Evolutionary conservation across 1,139 yeast species (phyloP), one percentile per base, ranked within the genome.

Genomic region (Arxiozyma heterogenica): DNA sequence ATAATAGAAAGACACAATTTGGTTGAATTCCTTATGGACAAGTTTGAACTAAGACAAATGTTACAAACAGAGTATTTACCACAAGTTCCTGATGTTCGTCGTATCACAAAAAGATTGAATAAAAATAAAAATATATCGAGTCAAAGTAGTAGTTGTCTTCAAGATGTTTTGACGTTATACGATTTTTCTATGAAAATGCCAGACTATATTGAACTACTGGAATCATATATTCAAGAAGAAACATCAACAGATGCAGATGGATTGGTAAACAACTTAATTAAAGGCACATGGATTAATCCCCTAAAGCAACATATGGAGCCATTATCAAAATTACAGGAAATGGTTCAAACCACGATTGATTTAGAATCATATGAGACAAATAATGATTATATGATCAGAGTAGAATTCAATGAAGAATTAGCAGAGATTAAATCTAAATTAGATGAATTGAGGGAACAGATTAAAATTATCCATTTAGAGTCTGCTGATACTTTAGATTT

Each of bases 291-390:
- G 86, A 67, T 81, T 2, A 68, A 68, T 0, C 89, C 88, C 1
- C 67, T 91, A 21, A 66, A 71, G 38, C 75, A 75, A 20, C 72
- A 76, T 55, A 72, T 77, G 43, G 68, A 67, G 1, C 79, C 84
- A 1, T 75, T 93, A 55, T 68, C 73, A 25, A 90, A 87, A 60
- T 79, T 86, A 52, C 86, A 86, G 65, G 96, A 90, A 63, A 76
- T 94, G 64, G 90, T 93, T 9, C 97, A 93, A 68, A 86, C 95
- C 1, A 91, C 98, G 0, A 84, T 94, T 23, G 98, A 93, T 66
- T 74, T 93, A 49, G 81, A 84, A 34, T 91, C 95, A 1, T 76
- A 90, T 54, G 90, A 86, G 51, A 59, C 59, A 42, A 73, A 78
- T 51, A 85, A 86, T 55, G 93, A 91, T 66, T 89, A 86, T 62